Base-by-base conservation (phyloP, 768 basidiomycete species). In the Tulasnella sp. region DNA sequence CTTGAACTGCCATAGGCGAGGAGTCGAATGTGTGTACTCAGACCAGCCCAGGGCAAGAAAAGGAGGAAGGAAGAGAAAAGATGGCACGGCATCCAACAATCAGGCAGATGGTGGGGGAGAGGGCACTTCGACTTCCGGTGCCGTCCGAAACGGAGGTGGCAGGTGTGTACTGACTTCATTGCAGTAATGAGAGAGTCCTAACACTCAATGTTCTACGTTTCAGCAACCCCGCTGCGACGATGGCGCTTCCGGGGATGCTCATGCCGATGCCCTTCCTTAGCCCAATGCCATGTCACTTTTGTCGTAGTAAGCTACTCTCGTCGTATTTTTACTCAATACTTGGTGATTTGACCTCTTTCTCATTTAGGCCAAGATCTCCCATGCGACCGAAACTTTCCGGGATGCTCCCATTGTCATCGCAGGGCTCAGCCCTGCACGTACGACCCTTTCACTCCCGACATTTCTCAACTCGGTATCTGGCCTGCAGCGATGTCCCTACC, bases 191-290 rank as follows among this genome's bases (percentile, higher is more conserved):
- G 12, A 27, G 7, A 34, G 0, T 46, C n/a, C 38, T 39, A 10
- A 4, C 42, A 27, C 18, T 42, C 21, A 40, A 31, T 40, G 38
- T 19, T 14, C 39, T 21, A 21, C 21, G 14, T 46, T 38, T 74
- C 21, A 74, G 73, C 73, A 74, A 27, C 38, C 12, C 73, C 7
- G 24, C 27, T 46, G 38, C 24, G 1, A 46, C 73, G 39, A 74
- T 74, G 31, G 58, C 46, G 16, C 34, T 77, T 8, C 76, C 76
- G 48, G 76, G 76, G 27, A 77, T 77, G 76, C 52, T 77, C 6
- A 77, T 77, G 76, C 76, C 76, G 31, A 27, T 77, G 39, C 76
- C 76, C 12, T 77, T 77, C 76, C 76, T 77, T 12, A 77, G 76
- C 56, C 76, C 76, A n/a, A 18, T 44, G n/a, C 68, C 78, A 27